These are phyloP conservation scores for Phragmites australis DNA, from an alignment of 176 grass and related monocot genomes.

Conservation along the genomic window DNA sequence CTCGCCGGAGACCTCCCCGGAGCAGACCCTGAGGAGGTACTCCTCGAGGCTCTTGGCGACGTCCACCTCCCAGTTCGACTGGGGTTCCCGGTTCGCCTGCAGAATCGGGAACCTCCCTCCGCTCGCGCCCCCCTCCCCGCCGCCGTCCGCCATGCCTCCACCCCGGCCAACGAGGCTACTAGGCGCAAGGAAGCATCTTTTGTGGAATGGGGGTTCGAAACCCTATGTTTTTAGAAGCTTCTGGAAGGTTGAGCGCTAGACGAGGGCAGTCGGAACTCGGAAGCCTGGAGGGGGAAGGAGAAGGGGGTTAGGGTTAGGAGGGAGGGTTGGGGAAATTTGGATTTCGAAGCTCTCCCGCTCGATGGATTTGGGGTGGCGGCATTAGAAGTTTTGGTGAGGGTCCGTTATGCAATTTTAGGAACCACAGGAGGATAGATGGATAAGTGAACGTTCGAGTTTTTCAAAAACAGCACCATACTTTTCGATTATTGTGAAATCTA, in stretches of 20 bases:
- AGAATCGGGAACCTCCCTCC: slow-evolving; percentile 48
- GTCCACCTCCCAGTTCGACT: slow-evolving; percentile 93
- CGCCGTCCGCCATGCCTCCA: slow-evolving; percentile 38
- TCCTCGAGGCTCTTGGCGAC: slow-evolving; percentile 83
- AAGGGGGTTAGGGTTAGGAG: slow-evolving; percentile 34
- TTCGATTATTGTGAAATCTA: neutral
- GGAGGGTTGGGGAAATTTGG: slow-evolving; percentile 43
- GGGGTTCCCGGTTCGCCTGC: slow-evolving; percentile 75
- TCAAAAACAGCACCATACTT: neutral
- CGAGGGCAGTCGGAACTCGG: slow-evolving; percentile 3
- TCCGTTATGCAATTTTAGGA: neutral
- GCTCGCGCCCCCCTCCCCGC: slow-evolving; percentile 40
- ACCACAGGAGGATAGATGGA: too few relatives aligned
- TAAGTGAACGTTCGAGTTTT: neutral
- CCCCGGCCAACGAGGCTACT: neutral
- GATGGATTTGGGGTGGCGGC: slow-evolving; percentile 28
- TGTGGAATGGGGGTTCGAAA: neutral
- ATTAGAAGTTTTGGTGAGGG: slow-evolving; percentile 29
- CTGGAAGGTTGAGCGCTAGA: slow-evolving; percentile 11
- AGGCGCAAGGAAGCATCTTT: slow-evolving; percentile 11
- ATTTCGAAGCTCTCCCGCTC: slow-evolving; percentile 63
- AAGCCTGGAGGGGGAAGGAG: neutral
- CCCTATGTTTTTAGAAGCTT: slow-evolving; percentile 10
- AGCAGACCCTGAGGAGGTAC: slow-evolving; percentile 88
- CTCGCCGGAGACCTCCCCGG: slow-evolving; percentile 60